Evolutionary conservation across 2,329 filamentous ascomycete genomes (phyloP).

Genomic region (Endothia cerciana): DNA sequence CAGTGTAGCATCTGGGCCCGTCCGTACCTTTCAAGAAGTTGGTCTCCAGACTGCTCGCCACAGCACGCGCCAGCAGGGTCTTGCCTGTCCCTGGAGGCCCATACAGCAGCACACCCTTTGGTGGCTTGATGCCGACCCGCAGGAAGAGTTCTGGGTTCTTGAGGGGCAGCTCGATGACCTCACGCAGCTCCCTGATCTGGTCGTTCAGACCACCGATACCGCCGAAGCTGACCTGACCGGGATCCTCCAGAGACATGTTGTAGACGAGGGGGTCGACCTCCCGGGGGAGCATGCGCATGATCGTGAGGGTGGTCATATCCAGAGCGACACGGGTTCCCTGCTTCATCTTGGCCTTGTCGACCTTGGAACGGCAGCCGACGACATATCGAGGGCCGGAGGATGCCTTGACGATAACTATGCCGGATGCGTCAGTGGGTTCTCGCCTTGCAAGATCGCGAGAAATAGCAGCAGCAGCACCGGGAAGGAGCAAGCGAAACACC

Average conservation of each 20-base stretch:
- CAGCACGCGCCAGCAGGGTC: slow-evolving; percentile 89
- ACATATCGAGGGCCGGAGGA: slow-evolving; percentile 97
- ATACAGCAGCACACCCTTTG: slow-evolving; percentile 95
- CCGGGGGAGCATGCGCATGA: slow-evolving; percentile 99
- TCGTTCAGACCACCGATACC: slow-evolving; percentile 98
- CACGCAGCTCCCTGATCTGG: slow-evolving; percentile 94
- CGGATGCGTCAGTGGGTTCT: slow-evolving; percentile 25
- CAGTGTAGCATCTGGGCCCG: not conserved
- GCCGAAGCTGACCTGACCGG: slow-evolving; percentile 95
- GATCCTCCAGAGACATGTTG: slow-evolving; percentile 99
- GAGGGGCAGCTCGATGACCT: slow-evolving; percentile 95
- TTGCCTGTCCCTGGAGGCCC: slow-evolving; percentile 97
- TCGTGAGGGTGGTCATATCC: slow-evolving; percentile 99
- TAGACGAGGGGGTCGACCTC: slow-evolving; percentile 98
- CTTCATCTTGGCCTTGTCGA: slow-evolving; percentile 96
- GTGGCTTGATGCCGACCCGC: slow-evolving; percentile 96
- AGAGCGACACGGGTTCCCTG: slow-evolving; percentile 96
- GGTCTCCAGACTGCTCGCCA: slow-evolving; percentile 94
- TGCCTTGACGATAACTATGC: slow-evolving; percentile 92
- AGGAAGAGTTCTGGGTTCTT: slow-evolving; percentile 99
- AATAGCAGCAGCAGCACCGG: too few relatives aligned
- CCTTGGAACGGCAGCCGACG: slow-evolving; percentile 96
- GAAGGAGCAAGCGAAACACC: not conserved
- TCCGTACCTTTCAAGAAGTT: slow-evolving; percentile 92
- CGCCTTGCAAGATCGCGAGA: slow-evolving; percentile 25